Percentiles rank a stretch among this genome's conserved stretches.
phyloP scores from a whole-genome alignment of 1,284 basidiomycete genomes.

The Rhodotorula sp. region DNA sequence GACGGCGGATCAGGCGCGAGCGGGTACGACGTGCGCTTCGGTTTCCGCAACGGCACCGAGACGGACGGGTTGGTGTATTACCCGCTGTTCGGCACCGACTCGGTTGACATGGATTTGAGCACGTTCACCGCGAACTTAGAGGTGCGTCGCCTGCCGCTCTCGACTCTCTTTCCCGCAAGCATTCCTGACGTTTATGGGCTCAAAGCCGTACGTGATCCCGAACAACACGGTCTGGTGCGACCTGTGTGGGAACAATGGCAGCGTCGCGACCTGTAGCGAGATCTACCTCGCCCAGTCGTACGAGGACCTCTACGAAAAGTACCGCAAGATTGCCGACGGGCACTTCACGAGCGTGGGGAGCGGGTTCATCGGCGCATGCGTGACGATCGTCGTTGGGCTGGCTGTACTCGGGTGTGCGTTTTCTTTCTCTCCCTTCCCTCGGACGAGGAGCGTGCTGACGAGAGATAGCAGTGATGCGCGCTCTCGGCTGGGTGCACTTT shows the following conservation, averaged over 20 bases:
- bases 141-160: slow-evolving; percentile 29
- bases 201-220: slow-evolving; percentile 14
- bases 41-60: slow-evolving; percentile 70
- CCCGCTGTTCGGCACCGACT: slow-evolving; percentile 55
- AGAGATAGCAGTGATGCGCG: slow-evolving; percentile 2
- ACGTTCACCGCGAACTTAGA: slow-evolving; percentile 75
- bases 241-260: slow-evolving; percentile 22
- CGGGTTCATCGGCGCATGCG: slow-evolving; percentile 38
- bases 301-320: slow-evolving; percentile 15
- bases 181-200: too few species aligned
- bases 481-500: slow-evolving; percentile 20
- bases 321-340: slow-evolving; percentile 9
- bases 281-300: slow-evolving; percentile 15
- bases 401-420: slow-evolving; percentile 21
- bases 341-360: slow-evolving; percentile 35
- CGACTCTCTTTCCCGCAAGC: not conserved
- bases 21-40: slow-evolving; percentile 36
- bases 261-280: slow-evolving; percentile 10
- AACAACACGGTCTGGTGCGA: slow-evolving; percentile 39
- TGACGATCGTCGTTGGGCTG: slow-evolving; percentile 27
- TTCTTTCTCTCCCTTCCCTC: not conserved
- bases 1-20: slow-evolving; percentile 53
- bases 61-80: slow-evolving; percentile 46
- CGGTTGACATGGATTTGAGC: slow-evolving; percentile 64
- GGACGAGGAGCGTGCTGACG: not conserved